Evolutionary conservation across 371 early-diverging fungal genomes (phyloP), one percentile per base, ranked within the genome.

Genomic region (Mucor irregularis): DNA sequence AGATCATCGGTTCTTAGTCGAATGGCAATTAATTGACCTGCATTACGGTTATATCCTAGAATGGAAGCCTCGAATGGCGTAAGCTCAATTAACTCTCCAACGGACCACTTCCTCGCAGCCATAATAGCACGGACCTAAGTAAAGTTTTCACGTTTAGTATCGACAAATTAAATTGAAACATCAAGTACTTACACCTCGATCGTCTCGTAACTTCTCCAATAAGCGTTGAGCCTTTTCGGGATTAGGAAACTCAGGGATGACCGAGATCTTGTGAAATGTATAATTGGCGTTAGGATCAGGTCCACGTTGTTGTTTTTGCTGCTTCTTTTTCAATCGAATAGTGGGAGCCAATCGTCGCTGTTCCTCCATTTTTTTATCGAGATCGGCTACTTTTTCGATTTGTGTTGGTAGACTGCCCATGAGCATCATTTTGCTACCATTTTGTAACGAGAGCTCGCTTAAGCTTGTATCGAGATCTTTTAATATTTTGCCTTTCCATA

Each of bases 41-140:
- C 78, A 74, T 94, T 95, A 25, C 84, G 70, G 68, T 96, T 96
- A 68, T 89, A 94, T 6, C 96, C 96, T 25, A 96, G 73, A 29
- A 96, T 90, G 4, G 87, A 66, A 22, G 71, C 68, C 49, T 95
- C 92, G 17, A 71, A 71, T 0, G 96, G 94, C 26, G 91, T 90
- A 49, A 95, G 68, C 63, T 96, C 95, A 0, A 75, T 89, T 60
- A 96, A 58, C 19, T 72, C 74, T 0, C 89, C 88, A 0, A 96
- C 93, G n/a, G 69, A 67, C 89, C 93, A 96, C 61, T 76, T 61
- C 49, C 87, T 74, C 42, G 81, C 64, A 28, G 73, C 55, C 95
- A 96, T 94, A 38, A 96, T 86, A 4, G 67, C 82, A 35, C 73
- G 61, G 35, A 96, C 81, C 73, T 75, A 50, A 11, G 4, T n/a